Base-by-base conservation (phyloP, 805 yeast genomes). In the Ogataea ganodermae region DNA sequence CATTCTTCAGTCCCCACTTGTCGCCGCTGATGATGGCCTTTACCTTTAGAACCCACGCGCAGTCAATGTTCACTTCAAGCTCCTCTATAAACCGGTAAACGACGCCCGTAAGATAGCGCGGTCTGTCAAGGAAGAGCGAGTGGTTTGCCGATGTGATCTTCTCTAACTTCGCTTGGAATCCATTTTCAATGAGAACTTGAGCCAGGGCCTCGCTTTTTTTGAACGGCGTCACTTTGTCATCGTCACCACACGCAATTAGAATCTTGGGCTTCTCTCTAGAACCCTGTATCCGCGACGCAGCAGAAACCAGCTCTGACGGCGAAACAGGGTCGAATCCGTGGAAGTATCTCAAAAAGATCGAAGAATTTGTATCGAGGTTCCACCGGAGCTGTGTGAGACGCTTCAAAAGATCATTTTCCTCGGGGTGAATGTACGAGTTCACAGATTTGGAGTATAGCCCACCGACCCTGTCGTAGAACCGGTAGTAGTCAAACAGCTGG, bases 1-100 rank as follows among this genome's bases (percentile, higher is more conserved):
- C 86, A 59, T 86, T 86, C 63, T 86, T 86, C 52, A 86, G 66
- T 18, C 89, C 87, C 92, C 92, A 86, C 65, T 86, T 86, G 56
- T 80, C 86, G 2, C 85, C 86, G 21, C 80, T 75, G 12, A 80
- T 74, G 44, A 79, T 74, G 2, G 86, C 86, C 56, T 81, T 78
- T 14, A 80, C 72, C 51, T 78, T 73, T 44, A 86, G 70, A 40
- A 84, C 89, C 91, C 91, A 86, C 2, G 86, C 78, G 21, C 85
- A 79, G 17, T 83, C 79, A 28, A 86, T 72, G 54, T 82, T 77
- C 42, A 78, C 67, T 1, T 72, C 61, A 21, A 73, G 65, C 43
- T 57, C 67, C 46, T 75, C 79, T 13, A 85, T 58, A 58, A 83
- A 87, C 55, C 79, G 76, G 46, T 81, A 71, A 6, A 86, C 69